Percentiles rank a stretch among this genome's conserved stretches.
phyloP scores from a whole-genome alignment of 192 early-diverging fungal genomes.

The Gorgonomyces haynaldii region DNA sequence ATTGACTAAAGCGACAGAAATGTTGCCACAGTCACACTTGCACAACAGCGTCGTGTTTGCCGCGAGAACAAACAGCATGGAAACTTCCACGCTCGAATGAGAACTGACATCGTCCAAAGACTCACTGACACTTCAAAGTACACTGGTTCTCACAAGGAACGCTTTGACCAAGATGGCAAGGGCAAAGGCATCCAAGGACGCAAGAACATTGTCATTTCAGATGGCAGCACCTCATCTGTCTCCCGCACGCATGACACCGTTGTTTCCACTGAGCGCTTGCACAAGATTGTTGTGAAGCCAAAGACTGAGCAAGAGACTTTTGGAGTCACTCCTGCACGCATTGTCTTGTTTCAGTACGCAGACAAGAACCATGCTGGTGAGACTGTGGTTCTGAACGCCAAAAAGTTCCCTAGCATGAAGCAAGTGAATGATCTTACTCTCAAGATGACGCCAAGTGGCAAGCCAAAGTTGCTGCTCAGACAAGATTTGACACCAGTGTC shows the following conservation, averaged over 20 bases:
- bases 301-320: too few species aligned
- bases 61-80: not conserved
- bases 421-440: not conserved
- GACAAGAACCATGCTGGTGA: not conserved
- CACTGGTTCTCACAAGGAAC: slow-evolving; percentile 16
- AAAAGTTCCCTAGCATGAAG: slow-evolving; percentile 1
- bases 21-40: not conserved
- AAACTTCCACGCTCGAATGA: too few species aligned
- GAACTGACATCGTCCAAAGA: not conserved
- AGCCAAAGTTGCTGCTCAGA: not conserved
- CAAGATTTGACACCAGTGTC: too few species aligned
- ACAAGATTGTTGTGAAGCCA: too few species aligned
- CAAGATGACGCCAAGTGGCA: not conserved
- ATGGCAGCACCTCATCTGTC: too few species aligned
- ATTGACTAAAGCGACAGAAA: not conserved
- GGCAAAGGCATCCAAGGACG: slow-evolving; percentile 8
- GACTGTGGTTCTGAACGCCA: not conserved
- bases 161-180: slow-evolving; percentile 12
- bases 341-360: not conserved
- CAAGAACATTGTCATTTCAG: too few species aligned
- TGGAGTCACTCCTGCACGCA: not conserved
- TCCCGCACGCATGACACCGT: too few species aligned
- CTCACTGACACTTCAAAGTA: slow-evolving; percentile 7
- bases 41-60: slow-evolving; percentile 6
- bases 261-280: too few species aligned